Evolutionary conservation across 805 yeast species (phyloP).

Genomic region (Metschnikowia hibisci): DNA sequence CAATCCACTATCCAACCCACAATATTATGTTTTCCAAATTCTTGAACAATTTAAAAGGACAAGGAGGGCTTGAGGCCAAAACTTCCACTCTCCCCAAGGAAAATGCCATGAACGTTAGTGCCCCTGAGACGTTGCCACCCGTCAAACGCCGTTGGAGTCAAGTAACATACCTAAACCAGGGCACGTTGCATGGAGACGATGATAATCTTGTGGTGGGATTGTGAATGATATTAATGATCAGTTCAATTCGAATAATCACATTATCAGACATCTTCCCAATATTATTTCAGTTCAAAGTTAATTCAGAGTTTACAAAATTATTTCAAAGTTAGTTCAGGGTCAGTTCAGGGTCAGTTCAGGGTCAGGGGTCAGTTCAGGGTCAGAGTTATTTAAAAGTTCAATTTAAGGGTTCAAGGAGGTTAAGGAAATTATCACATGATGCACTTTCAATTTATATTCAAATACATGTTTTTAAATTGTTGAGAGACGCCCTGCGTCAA

Average conservation of each 20-base stretch:
- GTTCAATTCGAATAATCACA: no score
- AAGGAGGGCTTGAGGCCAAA: slow-evolving; percentile 3
- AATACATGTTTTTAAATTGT: slow-evolving; percentile 1
- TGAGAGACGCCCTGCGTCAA: slow-evolving; percentile 3
- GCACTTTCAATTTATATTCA: not conserved
- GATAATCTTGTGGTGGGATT: slow-evolving; percentile 21
- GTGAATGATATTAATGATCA: no score
- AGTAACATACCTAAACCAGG: slow-evolving; percentile 17
- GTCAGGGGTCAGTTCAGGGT: no score
- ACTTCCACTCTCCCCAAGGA: slow-evolving; percentile 7
- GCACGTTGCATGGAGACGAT: slow-evolving; percentile 19
- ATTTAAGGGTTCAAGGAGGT: no score
- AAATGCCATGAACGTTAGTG: slow-evolving; percentile 6
- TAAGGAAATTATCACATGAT: no score
- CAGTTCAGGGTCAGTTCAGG: no score
- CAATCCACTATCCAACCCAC: no score
- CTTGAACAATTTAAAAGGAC: slow-evolving; percentile 13
- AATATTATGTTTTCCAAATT: slow-evolving; percentile 17
- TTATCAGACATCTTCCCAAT: no score
- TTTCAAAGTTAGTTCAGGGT: no score
- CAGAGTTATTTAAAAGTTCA: no score
- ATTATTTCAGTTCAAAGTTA: no score
- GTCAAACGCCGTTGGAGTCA: slow-evolving; percentile 20
- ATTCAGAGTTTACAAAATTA: no score
- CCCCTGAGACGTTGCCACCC: slow-evolving; percentile 5